A percentile compares a stretch with the other conserved stretches of the same genome.
Evolutionary conservation across 768 basidiomycete genomes (phyloP).

Genomic region (Kwoniella dejecticola): DNA sequence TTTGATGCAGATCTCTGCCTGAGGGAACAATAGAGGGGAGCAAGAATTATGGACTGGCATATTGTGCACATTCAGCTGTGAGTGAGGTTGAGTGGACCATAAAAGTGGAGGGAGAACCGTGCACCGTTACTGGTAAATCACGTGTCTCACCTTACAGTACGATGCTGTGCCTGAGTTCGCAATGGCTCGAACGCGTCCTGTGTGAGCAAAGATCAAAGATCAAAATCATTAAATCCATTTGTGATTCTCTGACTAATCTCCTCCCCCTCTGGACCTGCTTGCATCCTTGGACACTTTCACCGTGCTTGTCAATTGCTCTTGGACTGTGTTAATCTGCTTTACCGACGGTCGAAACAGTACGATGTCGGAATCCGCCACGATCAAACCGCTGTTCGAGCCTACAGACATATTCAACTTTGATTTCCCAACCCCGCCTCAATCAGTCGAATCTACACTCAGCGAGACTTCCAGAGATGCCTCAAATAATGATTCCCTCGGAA

Average conservation of each 20-base stretch:
- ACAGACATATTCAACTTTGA: conserved; percentile 32
- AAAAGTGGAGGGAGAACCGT: neutral
- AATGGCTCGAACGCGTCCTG: conserved; percentile 16
- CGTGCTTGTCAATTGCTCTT: too few species aligned
- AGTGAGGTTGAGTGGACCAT: conserved; percentile 8
- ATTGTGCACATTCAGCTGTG: neutral
- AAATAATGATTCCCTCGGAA: neutral
- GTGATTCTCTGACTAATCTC: too few species aligned
- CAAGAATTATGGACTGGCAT: neutral
- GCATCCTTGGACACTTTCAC: too few species aligned
- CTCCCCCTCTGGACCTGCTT: too few species aligned
- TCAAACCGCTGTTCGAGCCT: conserved; percentile 28
- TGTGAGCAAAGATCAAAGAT: neutral
- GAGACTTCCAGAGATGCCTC: neutral
- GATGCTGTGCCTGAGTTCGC: neutral
- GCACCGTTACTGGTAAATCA: neutral
- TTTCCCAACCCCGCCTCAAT: conserved; percentile 7
- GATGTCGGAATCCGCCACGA: conserved; percentile 10
- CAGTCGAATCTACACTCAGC: neutral
- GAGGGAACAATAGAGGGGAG: neutral
- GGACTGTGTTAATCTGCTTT: too few species aligned
- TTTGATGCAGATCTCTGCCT: too few species aligned
- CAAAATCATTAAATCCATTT: conserved; percentile 4
- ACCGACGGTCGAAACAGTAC: too few species aligned
- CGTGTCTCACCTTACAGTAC: neutral